Evolutionary conservation across 148 eudicot genomes (phyloP).

Genomic region (Gaultheria prostrata): DNA sequence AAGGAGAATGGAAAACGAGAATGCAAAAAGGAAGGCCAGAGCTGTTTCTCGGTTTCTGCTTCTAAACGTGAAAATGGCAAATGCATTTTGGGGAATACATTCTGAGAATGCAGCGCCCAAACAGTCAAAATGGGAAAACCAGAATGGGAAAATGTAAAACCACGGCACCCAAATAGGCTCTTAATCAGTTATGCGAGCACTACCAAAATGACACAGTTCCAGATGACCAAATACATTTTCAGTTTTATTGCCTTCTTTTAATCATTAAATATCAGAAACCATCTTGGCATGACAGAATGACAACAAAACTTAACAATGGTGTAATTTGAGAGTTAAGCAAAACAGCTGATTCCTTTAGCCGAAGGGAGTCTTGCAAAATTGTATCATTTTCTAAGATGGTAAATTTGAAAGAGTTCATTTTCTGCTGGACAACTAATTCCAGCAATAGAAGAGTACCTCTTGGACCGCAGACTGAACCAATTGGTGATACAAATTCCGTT

Average conservation of each 20-base stretch:
- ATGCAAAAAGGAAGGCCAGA: too few relatives aligned
- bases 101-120: too few relatives aligned
- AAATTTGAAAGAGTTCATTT: not conserved
- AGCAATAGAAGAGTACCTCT: not conserved
- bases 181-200: not conserved
- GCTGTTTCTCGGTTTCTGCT: too few relatives aligned
- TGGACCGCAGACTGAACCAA: not conserved
- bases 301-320: not conserved
- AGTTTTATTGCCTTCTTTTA: not conserved
- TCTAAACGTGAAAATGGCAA: too few relatives aligned
- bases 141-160: too few relatives aligned
- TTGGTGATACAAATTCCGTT: not conserved
- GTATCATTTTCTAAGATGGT: not conserved
- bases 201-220: not conserved
- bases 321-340: not conserved
- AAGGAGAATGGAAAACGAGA: too few relatives aligned
- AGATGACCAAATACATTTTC: not conserved
- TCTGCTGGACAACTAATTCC: slow-evolving; percentile 11
- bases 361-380: not conserved
- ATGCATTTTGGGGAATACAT: too few relatives aligned
- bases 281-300: not conserved
- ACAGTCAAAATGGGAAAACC: too few relatives aligned
- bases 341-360: slow-evolving; percentile 3
- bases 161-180: too few relatives aligned
- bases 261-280: not conserved